Evolutionary conservation across 1,284 basidiomycete genomes (phyloP), one percentile per base, ranked within the genome.

Genomic region (Trichosporon inkin): DNA sequence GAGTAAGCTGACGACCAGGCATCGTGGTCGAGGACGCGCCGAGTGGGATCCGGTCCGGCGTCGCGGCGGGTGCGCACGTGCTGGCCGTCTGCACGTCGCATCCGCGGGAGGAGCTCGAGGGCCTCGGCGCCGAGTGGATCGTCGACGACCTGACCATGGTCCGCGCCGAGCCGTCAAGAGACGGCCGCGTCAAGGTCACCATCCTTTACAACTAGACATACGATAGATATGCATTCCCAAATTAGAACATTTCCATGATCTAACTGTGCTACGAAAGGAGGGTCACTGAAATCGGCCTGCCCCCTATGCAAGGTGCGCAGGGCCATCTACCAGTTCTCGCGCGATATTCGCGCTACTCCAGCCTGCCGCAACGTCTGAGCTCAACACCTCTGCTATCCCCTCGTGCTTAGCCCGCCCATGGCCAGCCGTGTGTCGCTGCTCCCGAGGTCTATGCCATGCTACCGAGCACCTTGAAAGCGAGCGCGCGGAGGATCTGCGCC

Each of bases 381-480:
- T 32, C 5, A 8, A 32, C 28, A 32, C 28, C 28, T 32, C 28
- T 32, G 28, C 28, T 32, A 4, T 32, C 28, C 28, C 5, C 28
- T 32, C 28, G 28, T 8, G 4, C 28, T 5, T 8, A 8, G 28
- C 28, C 28, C 28, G 28, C 28, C 4, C 28, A 8, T 32, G 4
- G 28, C 28, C 5, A 5, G 28, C 28, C 28, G 28, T 4, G 28
- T 8, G 4, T 32, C 28, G 28, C 28, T 32, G 28, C 38, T n/a
- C 16, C 16, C 4, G 1, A 10, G 1, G 22, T 19, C 56, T 58
- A 67, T 17, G 56, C 57, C 72, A 77, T 73, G 64, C 70, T 73
- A 19, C 91, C 91, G 35, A 98, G 78, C 13, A 98, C 90, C 77
- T 97, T 96, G 75, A 90, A 80, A 1, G 93, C 92, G 40, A 98